Base-by-base conservation (phyloP, 768 basidiomycete species). In the Trametes punicea region DNA sequence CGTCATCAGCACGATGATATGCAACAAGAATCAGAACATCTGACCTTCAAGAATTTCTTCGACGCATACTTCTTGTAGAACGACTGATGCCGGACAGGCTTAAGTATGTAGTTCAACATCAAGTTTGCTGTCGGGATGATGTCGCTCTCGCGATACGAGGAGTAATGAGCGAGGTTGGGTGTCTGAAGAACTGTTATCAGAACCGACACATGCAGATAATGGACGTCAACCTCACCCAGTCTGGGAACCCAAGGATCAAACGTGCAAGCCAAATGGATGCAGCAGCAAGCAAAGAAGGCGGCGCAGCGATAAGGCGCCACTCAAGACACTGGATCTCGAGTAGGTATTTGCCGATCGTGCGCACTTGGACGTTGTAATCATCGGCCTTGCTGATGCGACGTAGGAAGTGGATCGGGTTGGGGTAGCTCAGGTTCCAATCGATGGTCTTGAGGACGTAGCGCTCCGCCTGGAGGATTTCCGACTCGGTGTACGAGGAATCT, bases 301-400 rank as follows among this genome's bases (percentile, higher is more conserved):
- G 80, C 5, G 82, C 81, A 2, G 77, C 76, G 41, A 98, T 74
- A 59, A 98, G 74, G n/a, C 81, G 75, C 76, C 86, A 83, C 61
- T 98, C 93, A 18, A 97, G 75, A 47, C 83, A 81, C 11, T 83
- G 81, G 46, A 97, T 89, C 74, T 97, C 95, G 50, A 95, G 75
- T 48, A 97, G 78, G 71, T 93, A 98, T 70, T 98, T 97, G 31
- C 85, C 92, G 18, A 97, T 78, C 3, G 93, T 94, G 54, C 94
- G 75, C 15, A 86, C 86, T 62, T 91, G 83, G 27, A 89, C 80
- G 63, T 95, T 89, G 70, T 93, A 96, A 53, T 87, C 84, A 64
- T 98, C 95, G 2, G 93, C 95, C 73, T 97, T 98, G 75, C 90
- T 93, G 53, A 91, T 85, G 30, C 94, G 79, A 34, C 94, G 77